Evolutionary conservation across 2,329 filamentous ascomycete species (phyloP).

Genomic region (Lachnellula suecica): DNA sequence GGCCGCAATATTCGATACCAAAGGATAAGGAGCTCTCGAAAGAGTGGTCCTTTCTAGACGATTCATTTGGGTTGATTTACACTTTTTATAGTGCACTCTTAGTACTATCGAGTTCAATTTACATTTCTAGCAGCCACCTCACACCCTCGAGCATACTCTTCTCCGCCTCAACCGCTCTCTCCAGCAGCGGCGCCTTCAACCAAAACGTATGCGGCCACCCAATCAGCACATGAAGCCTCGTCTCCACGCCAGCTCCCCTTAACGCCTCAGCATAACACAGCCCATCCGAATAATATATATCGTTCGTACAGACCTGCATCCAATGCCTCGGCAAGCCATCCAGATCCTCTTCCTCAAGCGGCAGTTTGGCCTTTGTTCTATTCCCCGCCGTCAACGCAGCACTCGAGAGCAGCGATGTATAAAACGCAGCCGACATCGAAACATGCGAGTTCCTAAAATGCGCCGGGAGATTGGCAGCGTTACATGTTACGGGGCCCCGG

Average conservation of each 20-base stretch:
- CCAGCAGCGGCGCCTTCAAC: conserved; percentile 44
- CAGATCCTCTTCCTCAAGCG: conserved; percentile 35
- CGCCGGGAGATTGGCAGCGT: conserved; percentile 41
- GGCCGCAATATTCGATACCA: no score
- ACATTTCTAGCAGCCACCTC: conserved; percentile 37
- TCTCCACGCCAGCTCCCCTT: conserved; percentile 38
- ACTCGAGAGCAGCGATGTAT: conserved; percentile 34
- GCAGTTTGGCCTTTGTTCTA: conserved; percentile 40
- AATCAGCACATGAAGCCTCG: conserved; percentile 41
- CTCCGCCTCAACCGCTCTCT: conserved; percentile 42
- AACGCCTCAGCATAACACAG: conserved; percentile 47
- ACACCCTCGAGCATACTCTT: conserved; percentile 41
- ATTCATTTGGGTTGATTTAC: no score
- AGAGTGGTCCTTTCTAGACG: no score
- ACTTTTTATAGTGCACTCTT: no score
- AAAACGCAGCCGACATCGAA: conserved; percentile 38
- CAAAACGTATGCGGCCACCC: conserved; percentile 55
- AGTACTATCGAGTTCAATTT: not conserved
- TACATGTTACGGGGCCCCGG: conserved; percentile 48
- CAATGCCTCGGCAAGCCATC: conserved; percentile 39
- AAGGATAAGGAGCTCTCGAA: no score
- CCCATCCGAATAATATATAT: conserved; percentile 51
- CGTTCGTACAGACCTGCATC: conserved; percentile 51
- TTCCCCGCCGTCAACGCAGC: conserved; percentile 34
- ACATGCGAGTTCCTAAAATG: conserved; percentile 39